Evolutionary conservation across 2,329 filamentous ascomycete species (phyloP), one percentile per base, ranked within the genome.

Genomic region (Fusarium phyllophilum): DNA sequence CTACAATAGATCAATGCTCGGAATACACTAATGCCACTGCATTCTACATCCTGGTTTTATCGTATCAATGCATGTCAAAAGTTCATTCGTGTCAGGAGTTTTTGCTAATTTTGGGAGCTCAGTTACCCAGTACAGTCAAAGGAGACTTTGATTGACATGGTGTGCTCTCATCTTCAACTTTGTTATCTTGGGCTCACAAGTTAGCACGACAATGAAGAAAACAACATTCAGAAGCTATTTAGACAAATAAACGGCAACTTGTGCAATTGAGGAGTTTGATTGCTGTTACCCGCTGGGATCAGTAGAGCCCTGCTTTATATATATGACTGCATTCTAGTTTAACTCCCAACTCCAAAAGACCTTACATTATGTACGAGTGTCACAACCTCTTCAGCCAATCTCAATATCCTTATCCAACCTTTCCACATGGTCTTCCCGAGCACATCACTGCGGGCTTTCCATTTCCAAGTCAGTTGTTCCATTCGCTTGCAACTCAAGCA

Each of bases 351-450:
- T 34, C 9, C 39, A 22, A 56, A 33, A 24, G 9, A 6, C 11
- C 39, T 24, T 17, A 17, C 33, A 22, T 22, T 29, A 14, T 17
- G 7, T 26, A 22, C 20, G 13, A 15, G 3, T 54, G 10, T 13
- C 29, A 2, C 9, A 20, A 34, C 8, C 29, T 22, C n/a, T 20
- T 57, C 54, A 26, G 18, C 9, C 14, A 18, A 8, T 18, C 8
- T 46, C 2, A 9, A 26, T 36, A 11, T 4, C 11, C 1, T 9
- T 33, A 2, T 4, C 13, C 33, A 20, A 2, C 2, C 6, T 11
- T 6, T 31, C 33, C 10, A 1, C 22, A 22, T 20, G 18, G 4
- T 38, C 49, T 24, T 12, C 0, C 22, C 20, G 5, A 10, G 1
- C 5, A 15, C 31, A 7, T n/a, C n/a, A 10, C 9, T 33, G 31